Conservation (phyloP, 2,329 filamentous ascomycete species). For the Byssoonygena ceratinophila region DNA sequence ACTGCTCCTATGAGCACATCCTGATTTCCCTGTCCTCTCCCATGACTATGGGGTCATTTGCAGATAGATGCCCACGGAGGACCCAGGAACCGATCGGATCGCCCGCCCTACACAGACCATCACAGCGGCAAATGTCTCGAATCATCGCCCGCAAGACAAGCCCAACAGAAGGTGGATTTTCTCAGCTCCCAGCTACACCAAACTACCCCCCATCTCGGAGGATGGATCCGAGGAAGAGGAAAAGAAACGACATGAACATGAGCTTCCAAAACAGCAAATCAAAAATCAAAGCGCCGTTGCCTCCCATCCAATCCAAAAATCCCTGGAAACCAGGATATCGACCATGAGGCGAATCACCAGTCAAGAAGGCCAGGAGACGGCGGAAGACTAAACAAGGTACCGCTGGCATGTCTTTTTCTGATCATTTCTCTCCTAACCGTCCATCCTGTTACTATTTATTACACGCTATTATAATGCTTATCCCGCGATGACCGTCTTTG, state of each 20-base stretch:
- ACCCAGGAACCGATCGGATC: not conserved
- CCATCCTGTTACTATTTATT: not conserved
- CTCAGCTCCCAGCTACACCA: not conserved
- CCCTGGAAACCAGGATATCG: not conserved
- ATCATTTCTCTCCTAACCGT: not conserved
- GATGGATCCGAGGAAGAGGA: not conserved
- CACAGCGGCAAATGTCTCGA: not conserved
- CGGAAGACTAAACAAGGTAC: constrained; percentile 10
- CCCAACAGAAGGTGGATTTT: not conserved
- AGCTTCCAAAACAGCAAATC: not conserved
- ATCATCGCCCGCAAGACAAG: not conserved
- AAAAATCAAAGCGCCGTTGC: not conserved
- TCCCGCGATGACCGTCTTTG: not conserved
- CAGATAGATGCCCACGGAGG: not conserved
- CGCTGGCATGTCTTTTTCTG: constrained; percentile 1
- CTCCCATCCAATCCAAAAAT: not conserved
- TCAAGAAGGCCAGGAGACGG: not conserved
- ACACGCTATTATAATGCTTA: not conserved
- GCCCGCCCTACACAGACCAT: not conserved
- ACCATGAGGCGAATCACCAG: not conserved
- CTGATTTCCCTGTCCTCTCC: not conserved
- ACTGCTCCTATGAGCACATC: not conserved
- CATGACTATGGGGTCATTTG: not conserved
- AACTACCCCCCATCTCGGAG: not conserved
- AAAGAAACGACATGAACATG: not conserved